A percentile compares a stretch with the other conserved stretches of the same genome.
phyloP scores from a whole-genome alignment of 352 stramenopile species.

The Phytophthora brassicae region DNA sequence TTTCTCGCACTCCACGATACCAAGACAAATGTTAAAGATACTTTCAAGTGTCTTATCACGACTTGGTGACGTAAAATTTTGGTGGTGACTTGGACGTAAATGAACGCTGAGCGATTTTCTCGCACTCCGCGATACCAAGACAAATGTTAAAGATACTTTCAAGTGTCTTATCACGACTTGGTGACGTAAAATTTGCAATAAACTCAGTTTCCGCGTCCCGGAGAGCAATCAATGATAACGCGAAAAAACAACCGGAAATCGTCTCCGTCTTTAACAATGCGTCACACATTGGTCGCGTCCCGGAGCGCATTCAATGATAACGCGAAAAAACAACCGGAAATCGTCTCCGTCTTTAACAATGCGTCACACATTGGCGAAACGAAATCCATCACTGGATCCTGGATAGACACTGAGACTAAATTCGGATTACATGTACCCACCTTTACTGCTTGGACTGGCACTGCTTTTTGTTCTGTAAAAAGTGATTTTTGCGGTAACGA shows the following conservation, averaged over 20 bases:
- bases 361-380: constrained; percentile 36
- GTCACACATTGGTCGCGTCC: constrained; percentile 29
- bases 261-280: constrained; percentile 38
- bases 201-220: constrained; percentile 17
- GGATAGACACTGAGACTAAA: background rate
- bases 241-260: constrained; percentile 48
- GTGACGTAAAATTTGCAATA: constrained; percentile 3
- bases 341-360: constrained; percentile 41
- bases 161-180: constrained; percentile 24
- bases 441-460: background rate
- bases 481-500: background rate
- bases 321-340: constrained; percentile 48
- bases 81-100: constrained; percentile 23
- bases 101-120: constrained; percentile 36
- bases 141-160: constrained; percentile 33
- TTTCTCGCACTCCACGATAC: constrained; percentile 44
- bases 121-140: constrained; percentile 40
- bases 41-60: constrained; percentile 25
- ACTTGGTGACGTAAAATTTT: constrained; percentile 6
- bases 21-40: constrained; percentile 33
- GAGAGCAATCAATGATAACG: constrained; percentile 39
- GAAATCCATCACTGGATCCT: constrained; percentile 12
- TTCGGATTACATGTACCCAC: background rate
- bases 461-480: constrained; percentile 8
- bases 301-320: constrained; percentile 41